Base-by-base conservation (phyloP, 768 basidiomycete species). In the Suillus tomentosus region DNA sequence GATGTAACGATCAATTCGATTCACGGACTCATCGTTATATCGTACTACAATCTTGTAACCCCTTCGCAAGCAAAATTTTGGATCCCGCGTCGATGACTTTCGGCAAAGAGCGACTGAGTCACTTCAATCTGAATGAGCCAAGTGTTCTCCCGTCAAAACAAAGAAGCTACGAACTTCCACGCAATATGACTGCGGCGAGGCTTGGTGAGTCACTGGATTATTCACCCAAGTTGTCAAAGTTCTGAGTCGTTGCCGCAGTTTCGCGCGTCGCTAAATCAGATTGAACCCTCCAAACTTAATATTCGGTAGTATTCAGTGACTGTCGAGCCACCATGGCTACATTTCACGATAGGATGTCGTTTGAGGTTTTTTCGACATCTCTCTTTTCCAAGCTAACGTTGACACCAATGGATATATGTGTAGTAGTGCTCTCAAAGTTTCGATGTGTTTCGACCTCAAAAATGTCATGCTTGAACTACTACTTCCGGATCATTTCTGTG, bases 101-200 rank as follows among this genome's bases (percentile, higher is more conserved):
- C 51, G 51, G 51, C 51, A 53, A 53, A 53, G 27, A 53, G 51
- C 51, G 51, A 53, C 47, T 17, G 8, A 19, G 42, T 43, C 42
- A 43, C 14, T 40, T 36, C 36, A 9, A 9, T 36, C 36, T 31
- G 31, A 31, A 31, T 31, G 31, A 4, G 31, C 31, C 31, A 31
- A 31, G 31, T 5, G 17, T 19, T 8, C 17, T 14, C 43, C n/a
- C 10, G 45, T 47, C 45, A 11, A 42, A 42, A 7, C 40, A 42
- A 42, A 17, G 15, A 19, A 22, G n/a, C 10, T 11, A 47, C 10
- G 47, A 47, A 22, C 10, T 22, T 47, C 11, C n/a, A 47, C n/a
- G 47, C n/a, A 31, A 31, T 31, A 31, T 47, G 22, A 48, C 6
- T 50, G 13, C 48, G 14, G 13, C 11, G 22, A 14, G 7, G 48